These are phyloP conservation scores for Kwoniella dendrophila DNA, from an alignment of 768 basidiomycete species.

Conservation along the genomic window DNA sequence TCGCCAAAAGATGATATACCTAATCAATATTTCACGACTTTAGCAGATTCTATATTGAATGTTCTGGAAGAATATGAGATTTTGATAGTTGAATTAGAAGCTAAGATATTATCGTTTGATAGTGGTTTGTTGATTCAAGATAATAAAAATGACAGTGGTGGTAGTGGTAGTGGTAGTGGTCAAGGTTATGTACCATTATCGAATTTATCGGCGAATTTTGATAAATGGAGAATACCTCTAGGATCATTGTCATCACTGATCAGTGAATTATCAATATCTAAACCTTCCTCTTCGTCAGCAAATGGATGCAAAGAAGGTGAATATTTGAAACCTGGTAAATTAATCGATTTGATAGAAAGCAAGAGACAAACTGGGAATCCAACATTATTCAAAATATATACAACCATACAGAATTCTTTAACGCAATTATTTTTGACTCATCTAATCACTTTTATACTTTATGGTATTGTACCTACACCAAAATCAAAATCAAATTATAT, in stretches of 20 bases:
- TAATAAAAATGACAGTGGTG: no score
- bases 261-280: conserved; percentile 46
- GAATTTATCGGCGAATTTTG: conserved; percentile 76
- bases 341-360: conserved; percentile 75
- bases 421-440: conserved; percentile 82
- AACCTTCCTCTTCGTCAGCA: no score
- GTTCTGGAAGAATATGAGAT: conserved; percentile 39
- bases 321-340: conserved; percentile 67
- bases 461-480: conserved; percentile 65
- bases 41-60: conserved; percentile 71
- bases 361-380: conserved; percentile 78
- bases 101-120: conserved; percentile 67
- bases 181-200: conserved; percentile 80
- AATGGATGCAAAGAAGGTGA: no score
- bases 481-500: conserved; percentile 11
- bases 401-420: conserved; percentile 71
- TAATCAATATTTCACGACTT: conserved; percentile 71
- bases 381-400: conserved; percentile 71
- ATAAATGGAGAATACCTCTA: conserved; percentile 85
- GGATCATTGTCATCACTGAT: conserved; percentile 70
- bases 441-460: conserved; percentile 77
- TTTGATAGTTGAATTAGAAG: conserved; percentile 14
- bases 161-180: no score
- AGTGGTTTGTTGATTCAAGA: conserved; percentile 61
- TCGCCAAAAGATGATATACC: conserved; percentile 61